Conservation (phyloP, 202 grass and related monocot genomes). For the Carex arenaria region DNA sequence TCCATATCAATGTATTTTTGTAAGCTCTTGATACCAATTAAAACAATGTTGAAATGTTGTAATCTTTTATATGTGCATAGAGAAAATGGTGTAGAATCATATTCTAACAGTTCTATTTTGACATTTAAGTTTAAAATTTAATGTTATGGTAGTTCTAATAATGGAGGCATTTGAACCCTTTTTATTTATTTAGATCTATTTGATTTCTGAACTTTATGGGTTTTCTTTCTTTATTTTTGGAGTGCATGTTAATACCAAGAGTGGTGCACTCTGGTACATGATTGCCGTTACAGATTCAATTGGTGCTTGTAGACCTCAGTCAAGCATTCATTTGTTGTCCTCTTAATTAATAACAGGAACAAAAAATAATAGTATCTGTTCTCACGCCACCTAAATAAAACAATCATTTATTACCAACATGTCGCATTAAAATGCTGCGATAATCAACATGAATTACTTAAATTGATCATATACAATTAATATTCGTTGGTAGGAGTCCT, state of each 20-base stretch:
- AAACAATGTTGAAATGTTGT: no score
- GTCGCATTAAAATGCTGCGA: not conserved
- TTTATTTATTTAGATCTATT: not conserved
- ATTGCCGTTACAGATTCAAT: not conserved
- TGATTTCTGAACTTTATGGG: not conserved
- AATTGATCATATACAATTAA: not conserved
- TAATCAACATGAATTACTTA: not conserved
- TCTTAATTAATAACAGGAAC: not conserved
- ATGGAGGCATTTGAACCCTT: no score
- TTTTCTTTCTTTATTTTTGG: not conserved
- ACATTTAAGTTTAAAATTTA: no score
- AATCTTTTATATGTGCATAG: no score
- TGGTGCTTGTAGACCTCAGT: not conserved
- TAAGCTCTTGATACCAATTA: no score
- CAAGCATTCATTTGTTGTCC: not conserved
- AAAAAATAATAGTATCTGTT: not conserved
- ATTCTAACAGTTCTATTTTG: no score
- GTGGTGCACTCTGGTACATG: not conserved
- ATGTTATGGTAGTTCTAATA: no score
- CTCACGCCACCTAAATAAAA: not conserved
- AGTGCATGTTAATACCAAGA: not conserved
- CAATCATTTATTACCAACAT: not conserved
- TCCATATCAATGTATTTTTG: no score
- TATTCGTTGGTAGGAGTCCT: conserved; percentile 67
- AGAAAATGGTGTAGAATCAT: no score